These are phyloP conservation scores for Pseudopediastrum boryanum DNA, from an alignment of 139 green algal species.

Conservation along the genomic window DNA sequence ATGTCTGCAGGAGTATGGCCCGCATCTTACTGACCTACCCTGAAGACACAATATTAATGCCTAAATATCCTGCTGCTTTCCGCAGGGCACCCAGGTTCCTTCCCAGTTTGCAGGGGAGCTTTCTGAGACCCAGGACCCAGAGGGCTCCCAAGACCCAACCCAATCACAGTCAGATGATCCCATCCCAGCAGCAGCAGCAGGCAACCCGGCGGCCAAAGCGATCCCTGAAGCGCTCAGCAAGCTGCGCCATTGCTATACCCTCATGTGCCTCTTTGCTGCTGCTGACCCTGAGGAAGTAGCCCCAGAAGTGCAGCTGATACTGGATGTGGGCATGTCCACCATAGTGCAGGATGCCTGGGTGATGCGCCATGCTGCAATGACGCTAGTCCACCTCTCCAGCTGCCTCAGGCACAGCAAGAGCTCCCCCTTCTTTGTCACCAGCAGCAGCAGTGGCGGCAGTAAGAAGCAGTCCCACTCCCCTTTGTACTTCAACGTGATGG, in stretches of 20 bases:
- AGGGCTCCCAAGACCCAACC: too few relatives aligned
- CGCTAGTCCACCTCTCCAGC: background rate
- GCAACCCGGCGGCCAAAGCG: background rate
- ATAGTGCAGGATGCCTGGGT: constrained; percentile 60
- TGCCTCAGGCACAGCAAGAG: too few relatives aligned
- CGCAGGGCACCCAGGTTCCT: too few relatives aligned
- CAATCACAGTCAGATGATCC: too few relatives aligned
- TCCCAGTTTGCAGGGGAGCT: too few relatives aligned
- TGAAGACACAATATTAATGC: too few relatives aligned
- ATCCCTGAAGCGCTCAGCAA: background rate
- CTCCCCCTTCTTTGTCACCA: background rate
- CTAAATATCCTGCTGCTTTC: too few relatives aligned
- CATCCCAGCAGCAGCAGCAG: constrained; percentile 7
- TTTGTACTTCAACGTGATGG: constrained; percentile 12
- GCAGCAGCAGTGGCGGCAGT: background rate
- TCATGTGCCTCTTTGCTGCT: constrained; percentile 23
- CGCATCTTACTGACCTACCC: too few relatives aligned
- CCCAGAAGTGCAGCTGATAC: background rate
- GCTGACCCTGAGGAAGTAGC: background rate
- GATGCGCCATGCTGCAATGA: constrained; percentile 44
- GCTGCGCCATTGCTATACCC: constrained; percentile 10
- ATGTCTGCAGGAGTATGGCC: too few relatives aligned
- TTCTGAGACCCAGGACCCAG: too few relatives aligned
- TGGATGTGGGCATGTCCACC: constrained; percentile 8
- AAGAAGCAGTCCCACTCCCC: background rate